These are phyloP conservation scores for Zychaea mexicana DNA, from an alignment of 371 early-diverging fungal genomes.

Conservation along the genomic window DNA sequence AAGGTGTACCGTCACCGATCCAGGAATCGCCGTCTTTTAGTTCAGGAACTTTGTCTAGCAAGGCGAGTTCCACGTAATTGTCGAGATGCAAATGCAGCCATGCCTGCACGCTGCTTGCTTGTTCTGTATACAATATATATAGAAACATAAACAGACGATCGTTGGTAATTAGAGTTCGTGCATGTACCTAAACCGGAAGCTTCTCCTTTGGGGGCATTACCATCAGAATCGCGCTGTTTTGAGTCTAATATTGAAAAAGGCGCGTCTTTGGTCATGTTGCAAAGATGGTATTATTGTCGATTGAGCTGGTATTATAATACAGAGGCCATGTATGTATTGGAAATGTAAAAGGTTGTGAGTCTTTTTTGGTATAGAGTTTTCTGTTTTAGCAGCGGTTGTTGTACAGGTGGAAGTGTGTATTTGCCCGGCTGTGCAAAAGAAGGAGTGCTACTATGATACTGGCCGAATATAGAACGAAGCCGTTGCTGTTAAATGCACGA, in stretches of 20 bases:
- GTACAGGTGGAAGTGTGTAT: too few species aligned
- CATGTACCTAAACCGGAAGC: neutral
- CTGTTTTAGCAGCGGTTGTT: neutral
- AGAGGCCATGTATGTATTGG: neutral
- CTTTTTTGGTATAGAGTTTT: neutral
- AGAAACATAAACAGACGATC: neutral
- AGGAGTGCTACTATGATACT: too few species aligned
- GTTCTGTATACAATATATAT: neutral
- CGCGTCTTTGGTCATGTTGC: neutral
- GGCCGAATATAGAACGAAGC: too few species aligned
- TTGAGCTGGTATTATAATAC: neutral
- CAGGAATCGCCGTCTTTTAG: neutral
- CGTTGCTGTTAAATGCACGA: too few species aligned
- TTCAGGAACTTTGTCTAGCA: constrained; percentile 20
- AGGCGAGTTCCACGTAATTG: constrained; percentile 27
- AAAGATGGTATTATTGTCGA: neutral
- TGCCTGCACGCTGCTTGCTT: constrained; percentile 37
- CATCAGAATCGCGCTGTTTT: constrained; percentile 1
- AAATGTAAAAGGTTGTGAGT: neutral
- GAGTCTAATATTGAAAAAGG: neutral
- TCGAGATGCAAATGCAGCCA: constrained; percentile 40
- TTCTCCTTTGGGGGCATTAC: neutral
- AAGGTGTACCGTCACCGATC: constrained; percentile 20
- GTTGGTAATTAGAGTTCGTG: too few species aligned
- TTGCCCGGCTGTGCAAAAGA: too few species aligned